Conservation (phyloP, 176 grass and related monocot genomes). For the Phyllostachys edulis region DNA sequence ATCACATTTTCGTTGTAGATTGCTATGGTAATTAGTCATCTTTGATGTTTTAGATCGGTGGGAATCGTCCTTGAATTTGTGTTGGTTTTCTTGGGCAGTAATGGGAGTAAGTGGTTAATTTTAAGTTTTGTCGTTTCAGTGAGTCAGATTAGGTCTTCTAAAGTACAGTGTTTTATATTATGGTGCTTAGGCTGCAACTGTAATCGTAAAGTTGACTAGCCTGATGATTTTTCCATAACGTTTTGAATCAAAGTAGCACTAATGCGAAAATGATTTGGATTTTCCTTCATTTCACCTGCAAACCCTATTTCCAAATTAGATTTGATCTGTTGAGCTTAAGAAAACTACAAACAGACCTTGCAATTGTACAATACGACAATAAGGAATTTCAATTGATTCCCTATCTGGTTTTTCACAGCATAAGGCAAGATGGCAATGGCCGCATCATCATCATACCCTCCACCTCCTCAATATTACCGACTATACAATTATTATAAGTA, state of each 20-base stretch:
- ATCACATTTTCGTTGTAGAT: background rate
- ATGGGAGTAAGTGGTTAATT: background rate
- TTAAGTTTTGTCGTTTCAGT: background rate
- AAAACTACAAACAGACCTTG: background rate
- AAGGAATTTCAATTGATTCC: background rate
- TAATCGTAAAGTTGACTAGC: background rate
- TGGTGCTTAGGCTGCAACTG: background rate
- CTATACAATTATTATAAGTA: slow-evolving; percentile 74
- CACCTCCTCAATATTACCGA: slow-evolving; percentile 79
- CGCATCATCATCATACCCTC: slow-evolving; percentile 69
- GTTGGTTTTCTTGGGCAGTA: background rate
- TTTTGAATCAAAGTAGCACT: background rate
- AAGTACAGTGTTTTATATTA: background rate
- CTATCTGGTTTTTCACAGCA: background rate
- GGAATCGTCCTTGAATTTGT: background rate
- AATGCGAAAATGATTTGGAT: too few species aligned
- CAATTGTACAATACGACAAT: background rate
- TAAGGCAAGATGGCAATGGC: slow-evolving; percentile 45
- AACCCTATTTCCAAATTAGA: background rate
- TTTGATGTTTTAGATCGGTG: background rate
- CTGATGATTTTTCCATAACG: background rate
- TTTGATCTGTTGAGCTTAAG: background rate
- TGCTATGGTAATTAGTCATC: background rate
- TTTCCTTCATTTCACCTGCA: background rate
- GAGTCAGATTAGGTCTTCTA: background rate